Evolutionary conservation across 108 stramenopile species (phyloP).

Genomic region (Mediolabrus comicus): DNA sequence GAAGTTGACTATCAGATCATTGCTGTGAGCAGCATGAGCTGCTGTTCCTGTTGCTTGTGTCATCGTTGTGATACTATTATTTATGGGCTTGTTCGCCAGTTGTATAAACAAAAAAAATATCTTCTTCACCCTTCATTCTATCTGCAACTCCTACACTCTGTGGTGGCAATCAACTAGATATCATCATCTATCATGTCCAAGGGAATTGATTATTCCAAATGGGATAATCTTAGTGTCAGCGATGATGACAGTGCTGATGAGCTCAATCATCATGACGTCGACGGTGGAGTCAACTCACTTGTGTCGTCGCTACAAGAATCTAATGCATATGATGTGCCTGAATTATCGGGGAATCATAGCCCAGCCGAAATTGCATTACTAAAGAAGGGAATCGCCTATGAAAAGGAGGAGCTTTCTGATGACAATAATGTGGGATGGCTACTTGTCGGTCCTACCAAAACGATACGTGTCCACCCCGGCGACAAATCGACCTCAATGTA

Average conservation of each 20-base stretch:
- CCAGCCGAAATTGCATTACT: neutral
- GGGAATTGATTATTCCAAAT: slow-evolving; percentile 8
- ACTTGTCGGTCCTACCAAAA: neutral
- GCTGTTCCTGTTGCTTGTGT: neutral
- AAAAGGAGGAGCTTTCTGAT: neutral
- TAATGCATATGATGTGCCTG: no score
- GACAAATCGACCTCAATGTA: neutral
- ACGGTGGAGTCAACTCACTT: no score
- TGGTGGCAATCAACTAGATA: no score
- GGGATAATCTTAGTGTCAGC: slow-evolving; percentile 10
- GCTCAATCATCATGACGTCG: neutral
- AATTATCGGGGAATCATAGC: neutral
- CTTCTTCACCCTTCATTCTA: no score
- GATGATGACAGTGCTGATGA: neutral
- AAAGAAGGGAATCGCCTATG: neutral
- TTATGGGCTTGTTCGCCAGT: no score
- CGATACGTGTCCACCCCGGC: neutral
- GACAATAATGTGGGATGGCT: neutral
- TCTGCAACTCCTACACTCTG: no score
- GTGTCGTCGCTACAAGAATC: no score
- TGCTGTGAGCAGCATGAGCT: neutral
- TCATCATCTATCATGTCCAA: neutral
- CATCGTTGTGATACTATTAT: no score
- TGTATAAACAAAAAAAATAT: no score
- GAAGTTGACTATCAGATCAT: neutral